Conservation (phyloP, 805 yeast genomes). For the Wickerhamomyces chambardii region DNA sequence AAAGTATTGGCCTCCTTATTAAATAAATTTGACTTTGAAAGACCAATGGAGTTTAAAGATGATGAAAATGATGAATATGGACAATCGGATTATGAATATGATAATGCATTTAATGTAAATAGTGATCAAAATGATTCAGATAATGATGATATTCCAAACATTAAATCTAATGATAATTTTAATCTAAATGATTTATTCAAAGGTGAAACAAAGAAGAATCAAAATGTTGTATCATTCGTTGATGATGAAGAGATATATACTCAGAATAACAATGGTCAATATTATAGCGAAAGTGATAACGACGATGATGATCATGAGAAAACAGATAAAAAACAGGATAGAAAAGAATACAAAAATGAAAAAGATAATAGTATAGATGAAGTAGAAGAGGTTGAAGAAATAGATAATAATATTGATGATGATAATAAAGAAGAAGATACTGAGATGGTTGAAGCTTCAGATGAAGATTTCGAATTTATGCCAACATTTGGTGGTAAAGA, state of each 20-base stretch:
- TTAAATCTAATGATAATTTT: constrained; percentile 18
- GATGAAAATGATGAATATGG: constrained; percentile 30
- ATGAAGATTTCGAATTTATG: constrained; percentile 34
- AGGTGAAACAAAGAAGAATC: constrained; percentile 12
- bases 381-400: constrained; percentile 16
- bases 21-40: constrained; percentile 40
- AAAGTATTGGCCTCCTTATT: constrained; percentile 40
- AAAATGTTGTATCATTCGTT: constrained; percentile 9
- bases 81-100: constrained; percentile 36
- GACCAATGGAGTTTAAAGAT: constrained; percentile 33
- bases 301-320: constrained; percentile 11
- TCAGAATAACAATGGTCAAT: too few relatives aligned
- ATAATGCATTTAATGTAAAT: constrained; percentile 22
- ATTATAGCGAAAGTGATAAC: constrained; percentile 2
- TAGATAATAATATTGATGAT: constrained; percentile 17
- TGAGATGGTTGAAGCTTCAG: constrained; percentile 2
- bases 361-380: constrained; percentile 12
- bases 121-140: constrained; percentile 23
- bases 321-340: constrained; percentile 6
- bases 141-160: constrained; percentile 17
- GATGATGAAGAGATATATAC: constrained; percentile 18
- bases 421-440: constrained; percentile 16
- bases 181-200: constrained; percentile 20
- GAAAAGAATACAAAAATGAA: constrained; percentile 15
- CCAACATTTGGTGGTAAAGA: constrained; percentile 39